These are phyloP conservation scores for Auxenochlorella protothecoides DNA, from an alignment of 139 green algal species.

Conservation along the genomic window DNA sequence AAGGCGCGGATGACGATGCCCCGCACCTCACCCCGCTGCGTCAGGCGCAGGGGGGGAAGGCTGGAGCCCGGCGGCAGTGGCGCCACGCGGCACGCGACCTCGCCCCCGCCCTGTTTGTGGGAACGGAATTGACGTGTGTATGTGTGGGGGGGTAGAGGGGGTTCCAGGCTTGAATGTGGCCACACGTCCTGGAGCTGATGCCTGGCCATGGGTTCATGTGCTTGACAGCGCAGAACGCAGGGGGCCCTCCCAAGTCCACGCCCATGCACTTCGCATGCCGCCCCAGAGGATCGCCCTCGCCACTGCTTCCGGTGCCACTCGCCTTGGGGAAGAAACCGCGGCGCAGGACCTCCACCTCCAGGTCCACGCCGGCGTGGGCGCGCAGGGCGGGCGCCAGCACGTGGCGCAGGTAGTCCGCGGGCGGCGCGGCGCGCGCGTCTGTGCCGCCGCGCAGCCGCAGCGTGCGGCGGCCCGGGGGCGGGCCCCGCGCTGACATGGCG, in stretches of 20 bases:
- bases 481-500: not conserved
- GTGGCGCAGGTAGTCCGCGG: slow-evolving; percentile 55
- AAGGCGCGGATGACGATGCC: slow-evolving; percentile 29
- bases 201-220: too few relatives aligned
- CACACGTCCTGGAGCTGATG: too few relatives aligned
- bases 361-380: slow-evolving; percentile 24
- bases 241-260: too few relatives aligned
- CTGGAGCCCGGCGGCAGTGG: slow-evolving; percentile 21
- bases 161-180: too few relatives aligned
- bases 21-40: slow-evolving; percentile 24
- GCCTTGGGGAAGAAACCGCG: slow-evolving; percentile 63
- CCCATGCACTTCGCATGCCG: too few relatives aligned
- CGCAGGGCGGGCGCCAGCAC: slow-evolving; percentile 58
- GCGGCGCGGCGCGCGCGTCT: slow-evolving; percentile 64
- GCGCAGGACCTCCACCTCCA: slow-evolving; percentile 31
- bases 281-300: too few relatives aligned
- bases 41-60: slow-evolving; percentile 48
- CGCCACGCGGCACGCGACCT: slow-evolving; percentile 18
- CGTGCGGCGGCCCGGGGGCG: not conserved
- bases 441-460: slow-evolving; percentile 62
- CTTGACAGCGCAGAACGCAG: too few relatives aligned
- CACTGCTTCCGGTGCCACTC: too few relatives aligned
- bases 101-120: slow-evolving; percentile 36
- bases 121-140: too few relatives aligned
- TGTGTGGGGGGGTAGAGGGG: too few relatives aligned